These are phyloP conservation scores for Tephrocybe sp. DNA, from an alignment of 768 basidiomycete species.

Conservation along the genomic window DNA sequence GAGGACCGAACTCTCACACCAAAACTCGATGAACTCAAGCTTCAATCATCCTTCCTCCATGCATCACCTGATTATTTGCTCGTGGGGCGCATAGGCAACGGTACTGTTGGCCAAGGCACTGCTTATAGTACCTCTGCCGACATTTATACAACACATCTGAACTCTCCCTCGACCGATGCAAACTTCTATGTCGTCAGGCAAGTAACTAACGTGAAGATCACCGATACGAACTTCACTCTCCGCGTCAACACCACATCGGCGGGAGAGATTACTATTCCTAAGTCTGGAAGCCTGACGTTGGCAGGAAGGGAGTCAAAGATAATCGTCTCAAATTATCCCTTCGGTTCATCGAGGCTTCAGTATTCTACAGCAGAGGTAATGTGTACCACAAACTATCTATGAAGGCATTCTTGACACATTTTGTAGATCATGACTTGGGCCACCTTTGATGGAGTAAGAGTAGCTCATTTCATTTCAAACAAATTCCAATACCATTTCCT, in stretches of 20 bases:
- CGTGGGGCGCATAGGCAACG: constrained; percentile 61
- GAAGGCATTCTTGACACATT: neutral
- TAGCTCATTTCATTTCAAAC: neutral
- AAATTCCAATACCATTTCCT: neutral
- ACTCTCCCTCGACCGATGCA: constrained; percentile 50
- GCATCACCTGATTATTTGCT: constrained; percentile 64
- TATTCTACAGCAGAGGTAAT: constrained; percentile 64
- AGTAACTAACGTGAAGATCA: constrained; percentile 42
- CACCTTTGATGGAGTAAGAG: constrained; percentile 31
- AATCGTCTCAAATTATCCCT: constrained; percentile 61
- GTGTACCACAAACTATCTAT: neutral
- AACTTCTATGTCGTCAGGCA: constrained; percentile 66
- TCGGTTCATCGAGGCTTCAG: constrained; percentile 49
- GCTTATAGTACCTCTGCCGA: constrained; percentile 34
- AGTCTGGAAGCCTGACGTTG: constrained; percentile 48
- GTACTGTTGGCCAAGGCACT: constrained; percentile 38
- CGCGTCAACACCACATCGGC: constrained; percentile 46
- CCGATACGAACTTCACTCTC: constrained; percentile 40
- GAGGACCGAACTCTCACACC: constrained; percentile 55
- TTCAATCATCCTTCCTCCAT: constrained; percentile 64
- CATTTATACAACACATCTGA: constrained; percentile 52
- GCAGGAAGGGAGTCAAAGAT: constrained; percentile 65
- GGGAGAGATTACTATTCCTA: constrained; percentile 40
- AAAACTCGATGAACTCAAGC: constrained; percentile 67
- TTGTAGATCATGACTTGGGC: constrained; percentile 40